These are phyloP conservation scores for Xerocomellus dryophilus DNA, from an alignment of 768 basidiomycete species.

Conservation along the genomic window DNA sequence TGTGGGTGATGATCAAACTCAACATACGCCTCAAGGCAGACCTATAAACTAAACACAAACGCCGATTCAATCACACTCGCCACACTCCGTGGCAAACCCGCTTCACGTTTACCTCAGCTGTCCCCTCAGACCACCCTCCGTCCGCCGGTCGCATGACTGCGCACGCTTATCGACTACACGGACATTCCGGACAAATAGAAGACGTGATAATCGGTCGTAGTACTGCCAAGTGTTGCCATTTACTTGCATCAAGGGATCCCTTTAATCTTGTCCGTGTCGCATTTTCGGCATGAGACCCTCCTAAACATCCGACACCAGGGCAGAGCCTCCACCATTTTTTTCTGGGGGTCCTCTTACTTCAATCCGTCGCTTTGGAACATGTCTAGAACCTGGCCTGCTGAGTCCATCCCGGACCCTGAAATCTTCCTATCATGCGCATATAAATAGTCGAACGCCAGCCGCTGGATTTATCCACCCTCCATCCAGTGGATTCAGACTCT, in stretches of 20 bases:
- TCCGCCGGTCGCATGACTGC: slow-evolving; percentile 8
- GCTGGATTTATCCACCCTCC: slow-evolving; percentile 5
- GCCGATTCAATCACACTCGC: slow-evolving; percentile 22
- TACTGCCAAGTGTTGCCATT: slow-evolving; percentile 7
- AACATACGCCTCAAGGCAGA: slow-evolving; percentile 29
- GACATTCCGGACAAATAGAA: slow-evolving; percentile 30
- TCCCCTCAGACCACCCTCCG: slow-evolving; percentile 13
- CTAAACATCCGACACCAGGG: slow-evolving; percentile 13
- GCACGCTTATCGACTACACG: slow-evolving; percentile 20
- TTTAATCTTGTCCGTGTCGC: slow-evolving; percentile 15
- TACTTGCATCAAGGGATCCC: slow-evolving; percentile 8
- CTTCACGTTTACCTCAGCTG: slow-evolving; percentile 32
- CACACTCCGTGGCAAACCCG: slow-evolving; percentile 7
- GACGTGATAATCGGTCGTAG: slow-evolving; percentile 28
- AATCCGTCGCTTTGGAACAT: slow-evolving; percentile 21
- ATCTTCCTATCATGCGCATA: slow-evolving; percentile 23
- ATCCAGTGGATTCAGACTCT: slow-evolving; percentile 8
- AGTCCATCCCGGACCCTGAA: slow-evolving; percentile 23
- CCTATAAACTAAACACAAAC: slow-evolving; percentile 26
- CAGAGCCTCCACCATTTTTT: slow-evolving; percentile 22
- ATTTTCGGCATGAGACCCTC: slow-evolving; percentile 23
- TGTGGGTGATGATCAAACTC: slow-evolving; percentile 22
- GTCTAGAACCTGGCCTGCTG: slow-evolving; percentile 21
- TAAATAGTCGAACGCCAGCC: slow-evolving; percentile 15
- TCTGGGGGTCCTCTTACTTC: slow-evolving; percentile 36